Evolutionary conservation across 2,329 filamentous ascomycete species (phyloP), one percentile per base, ranked within the genome.

Genomic region (Ophiostoma triangulosporum): DNA sequence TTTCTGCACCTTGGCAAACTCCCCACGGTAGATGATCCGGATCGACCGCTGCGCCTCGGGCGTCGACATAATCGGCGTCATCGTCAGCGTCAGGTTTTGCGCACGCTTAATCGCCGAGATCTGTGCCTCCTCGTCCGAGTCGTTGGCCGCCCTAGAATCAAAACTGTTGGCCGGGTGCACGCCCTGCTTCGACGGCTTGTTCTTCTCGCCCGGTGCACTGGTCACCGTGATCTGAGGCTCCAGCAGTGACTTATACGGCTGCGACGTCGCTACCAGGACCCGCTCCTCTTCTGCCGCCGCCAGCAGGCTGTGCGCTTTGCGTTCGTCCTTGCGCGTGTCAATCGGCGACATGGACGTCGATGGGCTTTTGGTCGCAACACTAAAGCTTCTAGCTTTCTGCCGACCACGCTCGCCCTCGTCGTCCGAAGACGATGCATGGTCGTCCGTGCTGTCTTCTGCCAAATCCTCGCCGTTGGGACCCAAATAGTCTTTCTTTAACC

Each of bases 141-240:
- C 85, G 54, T 89, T 76, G 0, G 70, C 84, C 67, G 76, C 70
- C 63, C 72, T 66, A 2, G 69, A 69, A 62, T 95, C 90, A 64
- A 90, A 96, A 64, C 83, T 93, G 11, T 87, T 95, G 52, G 81
- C 80, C 1, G 90, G 90, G 64, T 94, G 90, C 11, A 93, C 78
- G 2, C 76, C 75, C 1, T 73, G 64, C 63, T 80, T 83, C 57
- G 62, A 69, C 51, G 68, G 64, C 61, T 76, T 80, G 58, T 72
- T 70, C 60, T 76, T 80, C 54, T 84, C 80, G 15, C 81, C 81
- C 3, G 75, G 70, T 1, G 84, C 77, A 29, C 73, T 75, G 0
- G 80, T 86, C 29, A 85, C 68, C 7, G 77, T 83, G 56, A 86
- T 81, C 57, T 80, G 72, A 2, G 83, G 82, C 50, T 87, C 83